Evolutionary conservation across 2,329 filamentous ascomycete species (phyloP), one percentile per base, ranked within the genome.

Genomic region (Xylaria polymorpha): DNA sequence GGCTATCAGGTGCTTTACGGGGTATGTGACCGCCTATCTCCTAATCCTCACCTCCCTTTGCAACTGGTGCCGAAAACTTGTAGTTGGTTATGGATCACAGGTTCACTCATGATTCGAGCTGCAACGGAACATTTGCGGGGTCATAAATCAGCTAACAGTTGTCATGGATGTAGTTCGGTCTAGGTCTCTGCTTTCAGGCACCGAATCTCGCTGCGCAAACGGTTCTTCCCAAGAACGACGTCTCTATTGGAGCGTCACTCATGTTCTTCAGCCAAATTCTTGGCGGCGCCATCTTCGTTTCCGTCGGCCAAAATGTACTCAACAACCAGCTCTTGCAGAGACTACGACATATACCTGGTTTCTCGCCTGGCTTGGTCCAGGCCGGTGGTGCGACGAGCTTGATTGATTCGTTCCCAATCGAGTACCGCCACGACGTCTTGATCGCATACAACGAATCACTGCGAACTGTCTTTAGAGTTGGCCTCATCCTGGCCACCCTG

Each of bases 361-460:
- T 80, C 61, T 67, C 77, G 20, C 65, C 77, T 0, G 58, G 32
- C 2, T 56, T 76, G 46, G 74, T 81, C 35, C 68, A 75, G 50
- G 55, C 72, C 8, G 77, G 72, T 12, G 81, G 81, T 44, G 80
- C 79, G 3, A 79, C 76, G 0, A 69, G 71, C 4, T 51, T 79
- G 6, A 71, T 73, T 53, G 44, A 56, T 10, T 68, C 69, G 0
- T 71, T 78, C 25, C 67, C 76, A 0, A 10, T 65, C 0, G 46
- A 74, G 12, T 72, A 79, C 15, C 75, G 76, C 25, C 74, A 66
- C 5, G 48, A 61, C 0, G 76, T 74, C 14, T 68, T 83, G 44
- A 20, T 64, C 0, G 88, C 84, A 0, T 93, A 93, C 80, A 92
- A 92, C 75, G 77, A 82, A 29, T 83, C 89, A 0, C 78, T 93